Evolutionary conservation across 106 monocot genomes (phyloP).

Genomic region (Dendrobium chrysotoxum): DNA sequence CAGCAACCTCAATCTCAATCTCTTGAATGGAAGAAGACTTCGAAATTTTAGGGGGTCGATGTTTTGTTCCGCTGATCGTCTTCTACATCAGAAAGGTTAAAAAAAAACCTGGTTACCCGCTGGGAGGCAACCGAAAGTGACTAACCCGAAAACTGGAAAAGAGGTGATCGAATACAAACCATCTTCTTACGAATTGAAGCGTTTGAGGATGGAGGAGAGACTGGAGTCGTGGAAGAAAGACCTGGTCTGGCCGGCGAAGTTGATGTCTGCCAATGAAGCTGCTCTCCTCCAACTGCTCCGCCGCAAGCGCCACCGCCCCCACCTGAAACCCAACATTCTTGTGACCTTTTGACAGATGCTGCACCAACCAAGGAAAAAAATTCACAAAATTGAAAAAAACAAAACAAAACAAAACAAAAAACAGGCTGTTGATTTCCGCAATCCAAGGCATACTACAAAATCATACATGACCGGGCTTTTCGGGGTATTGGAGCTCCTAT

Average conservation of each 20-base stretch:
- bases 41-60: constrained; percentile 54
- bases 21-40: constrained; percentile 57
- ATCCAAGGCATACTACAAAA: background rate
- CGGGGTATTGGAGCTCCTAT: constrained; percentile 78
- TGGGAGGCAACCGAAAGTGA: background rate
- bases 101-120: background rate
- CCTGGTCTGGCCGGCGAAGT: constrained; percentile 53
- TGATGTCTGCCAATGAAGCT: constrained; percentile 50
- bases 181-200: constrained; percentile 61
- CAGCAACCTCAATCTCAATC: constrained; percentile 92
- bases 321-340: constrained; percentile 67
- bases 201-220: constrained; percentile 75
- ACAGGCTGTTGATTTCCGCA: background rate
- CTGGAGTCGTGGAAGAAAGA: constrained; percentile 35
- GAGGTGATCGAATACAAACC: constrained; percentile 11
- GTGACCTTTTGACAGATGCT: constrained; percentile 78
- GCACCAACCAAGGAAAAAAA: constrained; percentile 19
- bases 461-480: constrained; percentile 79
- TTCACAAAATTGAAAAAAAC: constrained; percentile 3
- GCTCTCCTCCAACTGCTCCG: constrained; percentile 22
- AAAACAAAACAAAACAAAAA: background rate
- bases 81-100: constrained; percentile 25
- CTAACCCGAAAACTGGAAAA: background rate
- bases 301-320: constrained; percentile 28
- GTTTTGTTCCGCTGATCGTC: constrained; percentile 34